phyloP scores from a whole-genome alignment of 495 filamentous ascomycete genomes.

The Astrothelium macrocarpum region DNA sequence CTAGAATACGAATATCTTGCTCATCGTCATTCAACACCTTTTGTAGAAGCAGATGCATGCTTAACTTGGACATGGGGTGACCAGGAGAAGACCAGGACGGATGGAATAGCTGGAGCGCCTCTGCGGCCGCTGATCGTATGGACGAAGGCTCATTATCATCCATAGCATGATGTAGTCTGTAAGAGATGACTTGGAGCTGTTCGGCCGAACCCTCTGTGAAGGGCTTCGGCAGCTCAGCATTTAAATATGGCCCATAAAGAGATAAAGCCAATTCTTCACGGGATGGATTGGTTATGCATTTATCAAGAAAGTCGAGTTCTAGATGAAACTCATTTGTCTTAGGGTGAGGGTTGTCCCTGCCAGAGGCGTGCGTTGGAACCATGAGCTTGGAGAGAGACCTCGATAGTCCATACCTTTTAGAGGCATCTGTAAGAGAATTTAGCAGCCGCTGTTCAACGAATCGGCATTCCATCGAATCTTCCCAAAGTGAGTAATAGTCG shows the following conservation, averaged over 20 bases:
- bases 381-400: not conserved
- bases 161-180: not conserved
- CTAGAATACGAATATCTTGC: constrained; percentile 66
- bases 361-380: not conserved
- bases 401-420: not conserved
- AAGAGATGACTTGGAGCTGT: not conserved
- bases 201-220: not conserved
- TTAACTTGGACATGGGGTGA: not conserved
- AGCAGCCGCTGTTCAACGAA: not conserved
- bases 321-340: not conserved
- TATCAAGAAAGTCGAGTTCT: not conserved
- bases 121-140: constrained; percentile 11
- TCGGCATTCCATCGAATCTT: not conserved
- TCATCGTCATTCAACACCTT: constrained; percentile 79
- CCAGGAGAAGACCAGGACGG: not conserved
- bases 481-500: not conserved
- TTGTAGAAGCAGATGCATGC: constrained; percentile 44
- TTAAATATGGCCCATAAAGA: not conserved
- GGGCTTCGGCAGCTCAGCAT: constrained; percentile 7
- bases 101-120: constrained; percentile 5
- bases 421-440: not conserved
- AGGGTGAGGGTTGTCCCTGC: not conserved
- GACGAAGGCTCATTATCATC: not conserved
- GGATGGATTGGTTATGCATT: not conserved
- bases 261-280: not conserved